These are phyloP conservation scores for Eucalyptus urophylla DNA, from an alignment of 345 rosid species.

Conservation along the genomic window DNA sequence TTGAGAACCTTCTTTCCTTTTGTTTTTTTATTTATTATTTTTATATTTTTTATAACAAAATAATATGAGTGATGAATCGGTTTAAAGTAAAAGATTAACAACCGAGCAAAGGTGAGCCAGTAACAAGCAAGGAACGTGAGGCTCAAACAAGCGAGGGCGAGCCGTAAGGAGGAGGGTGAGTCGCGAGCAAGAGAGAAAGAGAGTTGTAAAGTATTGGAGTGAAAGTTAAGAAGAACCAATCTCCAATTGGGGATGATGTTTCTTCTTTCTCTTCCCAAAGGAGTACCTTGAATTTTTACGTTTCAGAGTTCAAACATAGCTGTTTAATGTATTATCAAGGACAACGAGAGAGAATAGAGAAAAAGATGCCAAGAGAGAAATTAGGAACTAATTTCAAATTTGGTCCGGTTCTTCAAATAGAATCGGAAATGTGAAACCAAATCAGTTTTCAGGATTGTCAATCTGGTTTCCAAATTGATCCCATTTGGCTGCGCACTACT, in stretches of 20 bases:
- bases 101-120: background rate
- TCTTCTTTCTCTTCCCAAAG: too few species aligned
- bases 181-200: background rate
- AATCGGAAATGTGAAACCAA: rapidly evolving
- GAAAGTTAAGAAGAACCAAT: background rate
- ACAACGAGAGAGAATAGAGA: background rate
- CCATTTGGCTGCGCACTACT: background rate
- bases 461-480: background rate
- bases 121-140: background rate
- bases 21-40: too few species aligned
- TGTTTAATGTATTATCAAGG: too few species aligned
- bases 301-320: too few species aligned
- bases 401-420: rapidly evolving
- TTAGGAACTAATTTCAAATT: background rate
- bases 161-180: background rate
- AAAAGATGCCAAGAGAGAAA: background rate
- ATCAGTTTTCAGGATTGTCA: background rate
- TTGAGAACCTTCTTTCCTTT: background rate
- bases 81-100: background rate
- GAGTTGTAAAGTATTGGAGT: background rate
- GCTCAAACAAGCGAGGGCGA: background rate
- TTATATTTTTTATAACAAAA: too few species aligned
- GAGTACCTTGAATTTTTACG: too few species aligned
- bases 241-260: rapidly evolving
- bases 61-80: background rate